Evolutionary conservation across 768 basidiomycete genomes (phyloP).

Genomic region (Tubosaeta brunneosetosa): DNA sequence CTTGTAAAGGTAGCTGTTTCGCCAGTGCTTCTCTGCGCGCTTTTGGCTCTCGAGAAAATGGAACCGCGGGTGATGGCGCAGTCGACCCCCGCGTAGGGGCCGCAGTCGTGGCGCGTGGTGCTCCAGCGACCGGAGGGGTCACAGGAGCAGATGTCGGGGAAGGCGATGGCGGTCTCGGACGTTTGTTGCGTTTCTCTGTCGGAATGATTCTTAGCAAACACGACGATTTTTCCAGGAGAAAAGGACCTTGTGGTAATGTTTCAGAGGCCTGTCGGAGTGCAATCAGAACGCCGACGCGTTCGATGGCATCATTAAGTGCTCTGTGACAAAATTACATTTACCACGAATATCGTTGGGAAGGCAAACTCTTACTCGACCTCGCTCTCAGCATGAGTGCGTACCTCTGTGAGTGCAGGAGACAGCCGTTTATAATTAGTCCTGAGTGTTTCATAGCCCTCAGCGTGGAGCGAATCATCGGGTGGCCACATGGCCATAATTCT

Average conservation of each 20-base stretch:
- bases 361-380: slow-evolving; percentile 54
- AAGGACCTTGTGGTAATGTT: slow-evolving; percentile 48
- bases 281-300: slow-evolving; percentile 63
- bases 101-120: slow-evolving; percentile 12
- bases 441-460: slow-evolving; percentile 63
- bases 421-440: slow-evolving; percentile 63
- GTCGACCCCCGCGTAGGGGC: slow-evolving; percentile 47
- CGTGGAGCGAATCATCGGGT: slow-evolving; percentile 59
- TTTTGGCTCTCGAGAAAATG: slow-evolving; percentile 64
- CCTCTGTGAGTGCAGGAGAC: slow-evolving; percentile 54
- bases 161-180: slow-evolving; percentile 68
- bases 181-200: slow-evolving; percentile 72
- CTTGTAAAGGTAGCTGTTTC: slow-evolving; percentile 63
- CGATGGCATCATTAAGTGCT: slow-evolving; percentile 67
- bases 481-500: slow-evolving; percentile 69
- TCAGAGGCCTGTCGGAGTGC: slow-evolving; percentile 73
- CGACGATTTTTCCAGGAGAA: not conserved
- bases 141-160: slow-evolving; percentile 47
- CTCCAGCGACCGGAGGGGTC: slow-evolving; percentile 23
- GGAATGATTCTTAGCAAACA: slow-evolving; percentile 1
- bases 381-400: slow-evolving; percentile 51
- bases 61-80: slow-evolving; percentile 45
- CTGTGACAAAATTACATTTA: slow-evolving; percentile 35
- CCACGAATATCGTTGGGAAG: not conserved
- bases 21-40: slow-evolving; percentile 56